These are phyloP conservation scores for Fraxinus cuspidata DNA, from an alignment of 257 asterid species.

Conservation along the genomic window DNA sequence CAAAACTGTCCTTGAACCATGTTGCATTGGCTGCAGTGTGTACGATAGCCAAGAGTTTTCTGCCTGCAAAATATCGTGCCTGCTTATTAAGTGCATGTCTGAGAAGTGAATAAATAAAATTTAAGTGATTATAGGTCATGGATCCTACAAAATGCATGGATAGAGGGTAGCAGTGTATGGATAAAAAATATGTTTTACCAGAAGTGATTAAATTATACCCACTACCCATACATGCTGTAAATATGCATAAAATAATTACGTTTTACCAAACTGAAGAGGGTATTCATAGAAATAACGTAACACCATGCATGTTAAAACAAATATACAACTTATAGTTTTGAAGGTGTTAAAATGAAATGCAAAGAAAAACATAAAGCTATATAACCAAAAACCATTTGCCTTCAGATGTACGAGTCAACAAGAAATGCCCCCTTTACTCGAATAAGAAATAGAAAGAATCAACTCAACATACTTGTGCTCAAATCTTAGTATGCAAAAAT, in stretches of 20 bases:
- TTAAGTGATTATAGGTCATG: no score
- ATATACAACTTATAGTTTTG: background rate
- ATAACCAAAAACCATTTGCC: background rate
- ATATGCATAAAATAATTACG: background rate
- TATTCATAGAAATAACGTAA: background rate
- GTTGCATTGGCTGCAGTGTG: conserved; percentile 72
- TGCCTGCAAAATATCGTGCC: conserved; percentile 57
- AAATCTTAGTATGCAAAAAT: background rate
- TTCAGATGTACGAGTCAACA: background rate
- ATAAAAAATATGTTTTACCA: no score
- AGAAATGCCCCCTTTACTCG: background rate
- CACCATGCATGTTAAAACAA: background rate
- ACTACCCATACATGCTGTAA: background rate
- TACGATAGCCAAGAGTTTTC: conserved; percentile 90
- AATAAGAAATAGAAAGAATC: background rate
- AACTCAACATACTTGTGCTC: background rate
- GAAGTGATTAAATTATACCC: no score
- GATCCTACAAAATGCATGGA: no score
- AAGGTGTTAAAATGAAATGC: background rate
- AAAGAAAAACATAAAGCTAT: background rate
- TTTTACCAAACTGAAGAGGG: background rate
- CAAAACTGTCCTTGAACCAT: conserved; percentile 96
- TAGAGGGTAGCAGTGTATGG: no score
- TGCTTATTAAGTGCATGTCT: background rate
- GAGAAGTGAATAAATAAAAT: no score